A percentile compares a stretch with the other conserved stretches of the same genome.
Conservation (phyloP, 208 protist species). For the Leptomonas pyrrhocoris region DNA sequence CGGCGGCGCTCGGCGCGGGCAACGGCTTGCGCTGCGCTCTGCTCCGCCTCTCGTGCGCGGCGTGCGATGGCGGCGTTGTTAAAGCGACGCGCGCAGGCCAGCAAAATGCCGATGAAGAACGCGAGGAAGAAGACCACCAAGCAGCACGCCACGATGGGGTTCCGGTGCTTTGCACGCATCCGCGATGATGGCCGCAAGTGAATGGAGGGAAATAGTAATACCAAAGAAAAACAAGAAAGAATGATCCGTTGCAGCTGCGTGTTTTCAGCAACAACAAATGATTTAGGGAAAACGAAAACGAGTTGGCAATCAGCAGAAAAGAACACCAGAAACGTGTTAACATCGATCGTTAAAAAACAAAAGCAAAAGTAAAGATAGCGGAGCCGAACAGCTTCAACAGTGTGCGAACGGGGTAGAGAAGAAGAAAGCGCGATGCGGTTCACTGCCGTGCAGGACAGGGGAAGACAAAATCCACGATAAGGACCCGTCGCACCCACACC, state of each 20-base stretch:
- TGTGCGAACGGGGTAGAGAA: too few species aligned
- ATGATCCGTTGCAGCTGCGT: not conserved
- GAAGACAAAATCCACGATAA: too few species aligned
- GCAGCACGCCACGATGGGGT: constrained; percentile 2
- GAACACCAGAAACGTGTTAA: too few species aligned
- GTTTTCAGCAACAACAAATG: constrained; percentile 5
- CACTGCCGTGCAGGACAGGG: too few species aligned
- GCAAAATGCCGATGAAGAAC: constrained; percentile 2
- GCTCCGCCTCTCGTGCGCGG: constrained; percentile 2
- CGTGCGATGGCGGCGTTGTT: constrained; percentile 2
- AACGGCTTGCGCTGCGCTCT: not conserved
- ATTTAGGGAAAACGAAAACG: too few species aligned
- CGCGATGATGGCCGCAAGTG: not conserved
- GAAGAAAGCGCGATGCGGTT: too few species aligned
- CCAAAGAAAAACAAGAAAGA: constrained; percentile 21
- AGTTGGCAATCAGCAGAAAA: too few species aligned
- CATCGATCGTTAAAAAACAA: too few species aligned
- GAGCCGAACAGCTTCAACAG: too few species aligned
- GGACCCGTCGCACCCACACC: too few species aligned
- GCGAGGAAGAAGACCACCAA: not conserved
- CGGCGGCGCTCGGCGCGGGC: not conserved
- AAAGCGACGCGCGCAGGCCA: constrained; percentile 2
- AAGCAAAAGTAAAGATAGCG: too few species aligned
- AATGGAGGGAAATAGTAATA: not conserved
- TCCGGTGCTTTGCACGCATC: constrained; percentile 4